Evolutionary conservation across 2,329 filamentous ascomycete genomes (phyloP), one percentile per base, ranked within the genome.

Genomic region (Colletotrichum spinosum): DNA sequence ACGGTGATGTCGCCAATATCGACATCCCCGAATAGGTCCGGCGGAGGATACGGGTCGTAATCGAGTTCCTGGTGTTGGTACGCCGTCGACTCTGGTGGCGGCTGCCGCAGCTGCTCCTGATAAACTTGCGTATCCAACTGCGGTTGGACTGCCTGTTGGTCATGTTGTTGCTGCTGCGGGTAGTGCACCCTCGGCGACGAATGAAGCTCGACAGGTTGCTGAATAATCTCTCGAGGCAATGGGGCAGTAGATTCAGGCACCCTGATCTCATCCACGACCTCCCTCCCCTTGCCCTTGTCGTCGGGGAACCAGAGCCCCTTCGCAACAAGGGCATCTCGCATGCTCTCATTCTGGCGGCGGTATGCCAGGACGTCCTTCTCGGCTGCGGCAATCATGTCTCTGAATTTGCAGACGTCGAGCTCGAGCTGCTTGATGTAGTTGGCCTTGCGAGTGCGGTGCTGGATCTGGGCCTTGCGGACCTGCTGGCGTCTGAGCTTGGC

Each of bases 361-460:
- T 86, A 72, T 5, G 65, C 67, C 4, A 70, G 68, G 2, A 76
- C 72, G 48, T 85, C 82, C 12, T 72, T 71, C 70, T 84, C 78
- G 1, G 78, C 74, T 13, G 72, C 72, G 44, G 79, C 75, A 64
- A 87, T 83, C 68, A 81, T 73, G 55, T 83, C 80, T 11, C 84
- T 80, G 60, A 85, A 78, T 67, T 78, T 76, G 12, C 78, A 76
- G 15, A 84, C 74, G 69, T 87, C 84, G 65, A 80, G 75, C 76
- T 87, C 85, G 37, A 87, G 81, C 74, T 86, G 77, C 70, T 81
- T 82, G 67, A 83, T 79, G 71, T 87, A 85, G 71, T 86, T 82
- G 55, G 82, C 83, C 70, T 86, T 87, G 70, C 85, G 83, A 72
- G 84, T 81, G 13, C 85, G 83, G 69, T 87, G 85, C 71, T 86